Base-by-base conservation (phyloP, 2,329 filamentous ascomycete species). In the Colletotrichum sp. region DNA sequence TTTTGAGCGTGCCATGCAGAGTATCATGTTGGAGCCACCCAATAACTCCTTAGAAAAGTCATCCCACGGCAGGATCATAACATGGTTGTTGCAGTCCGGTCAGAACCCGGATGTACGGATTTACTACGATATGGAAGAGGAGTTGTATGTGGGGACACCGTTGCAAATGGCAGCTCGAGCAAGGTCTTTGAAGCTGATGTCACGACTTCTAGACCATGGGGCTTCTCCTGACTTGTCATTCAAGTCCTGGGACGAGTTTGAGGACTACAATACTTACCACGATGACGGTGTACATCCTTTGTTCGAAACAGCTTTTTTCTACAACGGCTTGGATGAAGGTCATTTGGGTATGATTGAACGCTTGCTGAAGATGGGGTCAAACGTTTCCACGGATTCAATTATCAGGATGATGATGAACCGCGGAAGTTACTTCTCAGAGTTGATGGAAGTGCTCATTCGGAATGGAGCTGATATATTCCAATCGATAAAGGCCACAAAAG, bases 401-500 rank as follows among this genome's bases (percentile, higher is more conserved):
- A 24, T 56, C n/a, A 24, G n/a, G 5, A 26, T 15, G n/a, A 28
- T 56, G 0, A 56, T 56, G n/a, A 1, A 2, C 24, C 1, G 52
- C 13, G 2, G 26, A 28, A 2, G 26, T 28, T 58, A 58, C 12
- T 28, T 24, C 24, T 13, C n/a, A 4, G 24, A 58, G 24, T 28
- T 58, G 13, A 58, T 28, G 24, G 55, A 58, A 58, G 26, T 2
- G n/a, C 6, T 58, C 55, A 28, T 6, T 24, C 24, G 13, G 3
- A 58, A 10, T n/a, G 38, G 38, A 43, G 38, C 38, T 18, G 2
- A 43, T 10, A 18, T 43, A 10, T 43, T 43, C 38, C 38, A n/a
- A n/a, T 43, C 38, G 8, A n/a, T 43, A 0, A n/a, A n/a, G 1
- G 16, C 16, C 38, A 43, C 0, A 1, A 43, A 5, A 3, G 5